phyloP scores from a whole-genome alignment of 768 basidiomycete genomes.

The Austroboletus festivus region DNA sequence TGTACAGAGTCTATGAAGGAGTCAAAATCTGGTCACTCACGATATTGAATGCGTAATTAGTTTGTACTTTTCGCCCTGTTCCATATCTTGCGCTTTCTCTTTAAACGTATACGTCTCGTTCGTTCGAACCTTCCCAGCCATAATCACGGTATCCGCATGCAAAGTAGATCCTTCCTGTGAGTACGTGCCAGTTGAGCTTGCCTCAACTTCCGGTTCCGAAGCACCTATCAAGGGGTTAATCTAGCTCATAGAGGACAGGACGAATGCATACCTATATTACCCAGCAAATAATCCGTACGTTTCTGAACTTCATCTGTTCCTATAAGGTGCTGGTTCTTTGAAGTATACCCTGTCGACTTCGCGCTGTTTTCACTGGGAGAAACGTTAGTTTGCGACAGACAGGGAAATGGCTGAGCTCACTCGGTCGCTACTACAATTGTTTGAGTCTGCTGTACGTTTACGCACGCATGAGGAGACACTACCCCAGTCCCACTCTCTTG shows the following conservation, averaged over 20 bases:
- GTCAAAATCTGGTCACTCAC: no score
- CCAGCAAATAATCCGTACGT: not conserved
- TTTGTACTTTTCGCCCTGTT: no score
- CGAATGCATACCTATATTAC: not conserved
- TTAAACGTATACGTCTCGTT: not conserved
- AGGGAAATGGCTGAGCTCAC: not conserved
- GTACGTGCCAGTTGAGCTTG: not conserved
- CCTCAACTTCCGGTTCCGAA: not conserved
- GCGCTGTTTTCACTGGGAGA: not conserved
- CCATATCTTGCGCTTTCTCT: no score
- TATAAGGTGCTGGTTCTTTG: not conserved
- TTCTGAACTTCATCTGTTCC: not conserved
- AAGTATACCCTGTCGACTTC: not conserved
- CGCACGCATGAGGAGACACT: slow-evolving; percentile 1
- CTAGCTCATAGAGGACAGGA: not conserved
- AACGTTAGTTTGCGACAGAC: not conserved
- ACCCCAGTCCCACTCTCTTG: not conserved
- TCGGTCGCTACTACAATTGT: not conserved
- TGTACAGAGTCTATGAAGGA: not conserved
- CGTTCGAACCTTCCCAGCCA: not conserved
- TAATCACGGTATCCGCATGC: not conserved
- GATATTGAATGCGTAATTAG: no score
- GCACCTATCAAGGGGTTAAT: not conserved
- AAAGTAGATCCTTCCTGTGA: not conserved
- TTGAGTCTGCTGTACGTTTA: not conserved